phyloP scores from a whole-genome alignment of 495 filamentous ascomycete genomes.

The Penicillium samsonianum region DNA sequence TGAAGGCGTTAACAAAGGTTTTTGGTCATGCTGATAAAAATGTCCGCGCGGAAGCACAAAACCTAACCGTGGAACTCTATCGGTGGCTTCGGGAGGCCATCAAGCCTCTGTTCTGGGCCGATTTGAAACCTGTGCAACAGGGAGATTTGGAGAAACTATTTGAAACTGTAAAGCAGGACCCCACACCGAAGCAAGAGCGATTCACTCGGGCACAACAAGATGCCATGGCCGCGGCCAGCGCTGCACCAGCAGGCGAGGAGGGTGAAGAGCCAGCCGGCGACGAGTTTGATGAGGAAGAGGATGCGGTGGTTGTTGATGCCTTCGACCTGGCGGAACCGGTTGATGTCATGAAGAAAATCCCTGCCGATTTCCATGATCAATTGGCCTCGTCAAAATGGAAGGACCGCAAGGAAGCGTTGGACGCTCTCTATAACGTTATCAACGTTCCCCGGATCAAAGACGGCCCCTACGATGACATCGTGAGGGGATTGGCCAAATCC shows the following conservation, averaged over 20 bases:
- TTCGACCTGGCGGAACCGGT: conserved; percentile 91
- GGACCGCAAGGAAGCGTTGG: conserved; percentile 91
- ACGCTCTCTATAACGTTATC: conserved; percentile 71
- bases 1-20: conserved; percentile 86
- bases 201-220: conserved; percentile 89
- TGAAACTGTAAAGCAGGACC: conserved; percentile 86
- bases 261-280: conserved; percentile 53
- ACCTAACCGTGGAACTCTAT: conserved; percentile 90
- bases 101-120: conserved; percentile 96
- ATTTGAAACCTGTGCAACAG: conserved; percentile 95
- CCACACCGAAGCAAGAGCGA: conserved; percentile 84
- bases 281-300: conserved; percentile 68
- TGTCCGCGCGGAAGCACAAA: conserved; percentile 91
- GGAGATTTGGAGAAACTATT: conserved; percentile 92
- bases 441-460: conserved; percentile 94
- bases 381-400: conserved; percentile 95
- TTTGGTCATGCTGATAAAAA: conserved; percentile 99
- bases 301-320: conserved; percentile 69
- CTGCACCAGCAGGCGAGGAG: conserved; percentile 55
- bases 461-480: conserved; percentile 80
- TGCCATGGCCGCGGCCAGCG: conserved; percentile 67
- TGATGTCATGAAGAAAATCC: conserved; percentile 82
- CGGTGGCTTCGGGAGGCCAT: conserved; percentile 97
- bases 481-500: conserved; percentile 78
- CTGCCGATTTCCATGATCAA: conserved; percentile 77